These are phyloP conservation scores for Clohesyomyces aquaticus DNA, from an alignment of 495 filamentous ascomycete species.

Conservation along the genomic window DNA sequence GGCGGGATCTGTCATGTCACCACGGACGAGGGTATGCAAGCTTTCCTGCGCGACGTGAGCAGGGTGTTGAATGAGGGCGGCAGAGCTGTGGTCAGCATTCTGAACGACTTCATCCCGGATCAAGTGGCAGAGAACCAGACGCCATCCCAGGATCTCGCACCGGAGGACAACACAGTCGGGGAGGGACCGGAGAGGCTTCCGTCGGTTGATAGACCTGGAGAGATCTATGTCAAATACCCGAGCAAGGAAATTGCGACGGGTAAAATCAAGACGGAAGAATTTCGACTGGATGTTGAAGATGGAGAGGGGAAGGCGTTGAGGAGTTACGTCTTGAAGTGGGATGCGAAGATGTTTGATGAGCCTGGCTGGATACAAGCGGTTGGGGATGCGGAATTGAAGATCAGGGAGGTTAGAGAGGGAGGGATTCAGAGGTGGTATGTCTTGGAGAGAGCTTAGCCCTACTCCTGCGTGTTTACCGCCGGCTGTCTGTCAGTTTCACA, in stretches of 20 bases:
- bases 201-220: neutral
- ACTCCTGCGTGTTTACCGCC: neutral
- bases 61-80: neutral
- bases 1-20: constrained; percentile 4
- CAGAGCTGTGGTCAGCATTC: neutral
- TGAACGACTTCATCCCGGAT: neutral
- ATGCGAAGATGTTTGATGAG: neutral
- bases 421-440: constrained; percentile 3
- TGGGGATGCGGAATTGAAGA: neutral
- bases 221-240: constrained; percentile 3
- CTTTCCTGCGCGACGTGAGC: neutral
- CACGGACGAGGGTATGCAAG: neutral
- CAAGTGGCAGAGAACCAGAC: neutral
- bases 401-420: constrained; percentile 2
- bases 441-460: neutral
- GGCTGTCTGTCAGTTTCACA: neutral
- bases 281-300: constrained; percentile 8
- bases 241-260: neutral
- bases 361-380: neutral
- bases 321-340: constrained; percentile 1
- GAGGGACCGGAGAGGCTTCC: neutral
- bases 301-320: neutral
- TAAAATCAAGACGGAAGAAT: neutral
- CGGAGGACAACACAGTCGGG: neutral
- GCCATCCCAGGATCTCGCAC: neutral